Evolutionary conservation across 805 yeast genomes (phyloP), one percentile per base, ranked within the genome.

Genomic region (Spathaspora boniae): DNA sequence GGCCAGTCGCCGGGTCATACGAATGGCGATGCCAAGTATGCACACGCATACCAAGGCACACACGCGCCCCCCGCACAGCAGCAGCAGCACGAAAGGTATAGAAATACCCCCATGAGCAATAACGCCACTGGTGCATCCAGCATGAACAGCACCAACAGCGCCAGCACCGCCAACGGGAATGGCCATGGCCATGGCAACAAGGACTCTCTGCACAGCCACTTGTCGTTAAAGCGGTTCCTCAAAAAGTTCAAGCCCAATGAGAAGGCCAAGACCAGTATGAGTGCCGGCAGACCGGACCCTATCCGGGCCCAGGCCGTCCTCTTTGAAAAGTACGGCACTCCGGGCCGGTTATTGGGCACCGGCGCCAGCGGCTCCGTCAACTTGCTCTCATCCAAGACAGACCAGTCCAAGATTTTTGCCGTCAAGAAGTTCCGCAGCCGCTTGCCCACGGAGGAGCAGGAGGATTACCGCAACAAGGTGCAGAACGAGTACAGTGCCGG

Each of bases 331-430:
- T 87, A 86, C 58, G 93, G 94, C 26, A 40, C 54, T 5, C 69
- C 78, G 16, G 94, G 94, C 9, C 73, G 74, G 43, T 66, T 82
- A 16, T 65, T 87, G 33, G 98, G 98, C 16, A 79, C 89, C 39
- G 98, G 98, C 9, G 97, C 97, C 1, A 89, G 95, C 16, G 97
- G 98, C 2, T 82, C 93, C 0, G 98, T 89, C n/a, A 74, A 83
- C 27, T 70, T 86, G 35, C 82, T 88, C 40, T 76, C 77, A 40
- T 73, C 83, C 34, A 69, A 75, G 20, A 56, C 73, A 0, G 80
- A 80, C 44, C 47, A 33, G 9, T 31, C 36, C 20, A 71, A 75
- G 41, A 56, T 86, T 4, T 87, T 76, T 60, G 98, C 98, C 0
- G 85, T 91, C 36, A 89, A 89, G 62, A 84, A 86, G 58, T 88